Conservation (phyloP, 176 grass and related monocot species). For the Coix lacrymajobi region DNA sequence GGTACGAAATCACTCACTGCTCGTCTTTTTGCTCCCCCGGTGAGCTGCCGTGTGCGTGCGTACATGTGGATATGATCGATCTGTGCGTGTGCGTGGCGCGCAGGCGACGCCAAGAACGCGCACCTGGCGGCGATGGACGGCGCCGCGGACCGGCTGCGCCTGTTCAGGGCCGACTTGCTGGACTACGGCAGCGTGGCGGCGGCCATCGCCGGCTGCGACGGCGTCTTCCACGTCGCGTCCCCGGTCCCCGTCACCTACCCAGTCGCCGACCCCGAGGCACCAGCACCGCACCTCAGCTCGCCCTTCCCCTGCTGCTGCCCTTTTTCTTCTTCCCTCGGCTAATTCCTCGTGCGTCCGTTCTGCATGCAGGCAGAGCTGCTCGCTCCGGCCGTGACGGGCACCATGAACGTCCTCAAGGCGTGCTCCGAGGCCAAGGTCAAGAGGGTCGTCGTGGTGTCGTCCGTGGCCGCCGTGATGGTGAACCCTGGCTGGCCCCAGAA, state of each 20-base stretch:
- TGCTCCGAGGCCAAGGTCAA: constrained; percentile 62
- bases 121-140: constrained; percentile 60
- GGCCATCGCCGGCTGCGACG: constrained; percentile 73
- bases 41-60: background rate
- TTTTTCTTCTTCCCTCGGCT: background rate
- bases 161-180: constrained; percentile 75
- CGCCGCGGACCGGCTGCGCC: constrained; percentile 49
- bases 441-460: constrained; percentile 67
- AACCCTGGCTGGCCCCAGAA: constrained; percentile 42
- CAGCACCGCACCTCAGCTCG: background rate
- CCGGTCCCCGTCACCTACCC: constrained; percentile 28
- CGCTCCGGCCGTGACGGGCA: constrained; percentile 58
- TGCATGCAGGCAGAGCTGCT: constrained; percentile 58
- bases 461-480: constrained; percentile 20
- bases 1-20: constrained; percentile 13
- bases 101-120: constrained; percentile 68
- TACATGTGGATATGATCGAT: background rate
- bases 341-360: background rate
- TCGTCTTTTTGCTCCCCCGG: background rate
- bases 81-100: background rate
- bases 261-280: constrained; percentile 60
- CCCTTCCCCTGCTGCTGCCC: background rate
- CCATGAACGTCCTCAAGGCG: constrained; percentile 68
- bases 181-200: constrained; percentile 50
- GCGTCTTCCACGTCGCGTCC: constrained; percentile 77